These are phyloP conservation scores for Helminthosporium solani DNA, from an alignment of 2,329 filamentous ascomycete species.

Conservation along the genomic window DNA sequence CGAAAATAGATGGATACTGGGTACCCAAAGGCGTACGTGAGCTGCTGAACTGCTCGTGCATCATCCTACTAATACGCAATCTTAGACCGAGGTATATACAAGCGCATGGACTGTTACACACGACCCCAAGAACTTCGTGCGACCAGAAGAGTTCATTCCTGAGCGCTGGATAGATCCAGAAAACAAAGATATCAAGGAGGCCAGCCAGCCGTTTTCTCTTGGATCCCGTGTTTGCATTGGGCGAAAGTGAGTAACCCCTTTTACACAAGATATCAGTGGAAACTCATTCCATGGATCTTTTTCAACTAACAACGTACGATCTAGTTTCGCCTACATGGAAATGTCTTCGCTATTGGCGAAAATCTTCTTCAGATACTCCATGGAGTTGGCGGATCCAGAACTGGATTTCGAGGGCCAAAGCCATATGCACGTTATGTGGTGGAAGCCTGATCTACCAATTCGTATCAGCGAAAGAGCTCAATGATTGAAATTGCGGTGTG, in stretches of 20 bases:
- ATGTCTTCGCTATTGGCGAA: conserved; percentile 39
- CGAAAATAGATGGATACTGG: conserved; percentile 8
- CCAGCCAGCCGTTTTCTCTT: conserved; percentile 25
- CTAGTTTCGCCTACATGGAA: conserved; percentile 28
- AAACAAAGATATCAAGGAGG: conserved; percentile 21
- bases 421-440: conserved; percentile 6
- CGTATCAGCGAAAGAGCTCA: too few species aligned
- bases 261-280: neutral
- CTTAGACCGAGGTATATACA: conserved; percentile 21
- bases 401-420: conserved; percentile 2
- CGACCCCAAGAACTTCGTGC: conserved; percentile 18
- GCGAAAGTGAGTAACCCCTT: conserved; percentile 13
- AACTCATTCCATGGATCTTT: too few species aligned
- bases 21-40: conserved; percentile 27
- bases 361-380: conserved; percentile 41
- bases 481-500: too few species aligned
- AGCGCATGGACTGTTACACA: conserved; percentile 21
- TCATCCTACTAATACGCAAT: neutral
- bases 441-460: too few species aligned
- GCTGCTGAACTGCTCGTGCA: neutral
- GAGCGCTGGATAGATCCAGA: conserved; percentile 41
- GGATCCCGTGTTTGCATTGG: conserved; percentile 42
- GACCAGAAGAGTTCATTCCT: conserved; percentile 24
- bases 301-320: too few species aligned
- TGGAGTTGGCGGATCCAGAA: conserved; percentile 23